Conservation (phyloP, 2,329 filamentous ascomycete genomes). For the Neopestalotiopsis rosae region DNA sequence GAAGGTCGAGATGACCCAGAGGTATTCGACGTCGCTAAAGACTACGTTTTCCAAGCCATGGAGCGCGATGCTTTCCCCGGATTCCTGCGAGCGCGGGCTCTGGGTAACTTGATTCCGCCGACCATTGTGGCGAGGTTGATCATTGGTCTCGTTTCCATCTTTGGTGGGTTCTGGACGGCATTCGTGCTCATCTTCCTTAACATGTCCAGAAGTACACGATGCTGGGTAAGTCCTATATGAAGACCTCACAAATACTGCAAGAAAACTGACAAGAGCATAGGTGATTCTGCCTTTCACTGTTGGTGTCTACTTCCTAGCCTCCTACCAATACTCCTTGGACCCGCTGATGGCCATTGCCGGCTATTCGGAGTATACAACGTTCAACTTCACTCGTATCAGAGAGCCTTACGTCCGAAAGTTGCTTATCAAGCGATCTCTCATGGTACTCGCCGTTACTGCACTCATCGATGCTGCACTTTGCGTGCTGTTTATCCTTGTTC, state of each 20-base stretch:
- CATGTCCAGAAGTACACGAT: slow-evolving; percentile 73
- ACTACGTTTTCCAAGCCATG: slow-evolving; percentile 99
- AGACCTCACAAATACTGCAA: slow-evolving; percentile 20
- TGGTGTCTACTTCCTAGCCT: slow-evolving; percentile 85
- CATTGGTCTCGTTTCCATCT: slow-evolving; percentile 83
- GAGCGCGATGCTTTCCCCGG: slow-evolving; percentile 98
- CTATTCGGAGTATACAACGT: slow-evolving; percentile 94
- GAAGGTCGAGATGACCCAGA: slow-evolving; percentile 94
- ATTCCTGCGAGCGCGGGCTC: slow-evolving; percentile 90
- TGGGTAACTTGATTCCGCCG: slow-evolving; percentile 93
- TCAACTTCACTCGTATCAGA: slow-evolving; percentile 85
- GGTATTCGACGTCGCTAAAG: slow-evolving; percentile 95
- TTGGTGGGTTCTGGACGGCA: slow-evolving; percentile 90
- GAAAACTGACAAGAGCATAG: slow-evolving; percentile 31
- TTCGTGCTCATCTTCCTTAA: slow-evolving; percentile 94
- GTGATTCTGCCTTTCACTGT: slow-evolving; percentile 88
- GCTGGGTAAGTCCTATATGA: slow-evolving; percentile 72
- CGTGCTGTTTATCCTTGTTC: slow-evolving; percentile 92
- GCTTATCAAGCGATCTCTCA: slow-evolving; percentile 80
- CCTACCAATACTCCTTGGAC: slow-evolving; percentile 95
- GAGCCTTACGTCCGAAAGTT: slow-evolving; percentile 91
- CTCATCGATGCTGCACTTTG: slow-evolving; percentile 82
- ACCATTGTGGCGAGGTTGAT: slow-evolving; percentile 87
- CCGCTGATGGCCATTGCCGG: slow-evolving; percentile 88
- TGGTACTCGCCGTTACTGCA: slow-evolving; percentile 78